phyloP scores from a whole-genome alignment of 495 filamentous ascomycete species.

The Talaromyces stipitatus region DNA sequence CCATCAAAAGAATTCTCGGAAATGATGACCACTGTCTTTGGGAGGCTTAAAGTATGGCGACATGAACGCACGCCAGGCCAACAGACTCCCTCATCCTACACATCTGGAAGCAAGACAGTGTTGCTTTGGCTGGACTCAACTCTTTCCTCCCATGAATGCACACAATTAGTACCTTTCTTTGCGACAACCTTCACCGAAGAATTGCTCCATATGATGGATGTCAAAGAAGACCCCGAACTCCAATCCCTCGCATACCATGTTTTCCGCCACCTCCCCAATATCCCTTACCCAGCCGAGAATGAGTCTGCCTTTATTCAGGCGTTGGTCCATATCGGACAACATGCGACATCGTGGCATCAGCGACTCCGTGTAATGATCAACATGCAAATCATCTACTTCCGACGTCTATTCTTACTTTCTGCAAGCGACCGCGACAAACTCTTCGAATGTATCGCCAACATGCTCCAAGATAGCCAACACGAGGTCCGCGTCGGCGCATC shows the following conservation, averaged over 20 bases:
- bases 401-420: slow-evolving; percentile 89
- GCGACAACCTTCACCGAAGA: slow-evolving; percentile 81
- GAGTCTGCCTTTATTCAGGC: slow-evolving; percentile 75
- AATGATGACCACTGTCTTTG: slow-evolving; percentile 71
- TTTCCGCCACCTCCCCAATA: slow-evolving; percentile 93
- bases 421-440: slow-evolving; percentile 65
- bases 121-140: slow-evolving; percentile 91
- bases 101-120: slow-evolving; percentile 91
- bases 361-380: slow-evolving; percentile 95
- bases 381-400: slow-evolving; percentile 99
- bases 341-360: slow-evolving; percentile 90
- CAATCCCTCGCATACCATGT: slow-evolving; percentile 94
- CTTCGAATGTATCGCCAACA: slow-evolving; percentile 83
- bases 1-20: slow-evolving; percentile 65
- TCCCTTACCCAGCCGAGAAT: slow-evolving; percentile 82
- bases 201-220: slow-evolving; percentile 98
- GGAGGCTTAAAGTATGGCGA: slow-evolving; percentile 78
- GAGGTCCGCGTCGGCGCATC: slow-evolving; percentile 92
- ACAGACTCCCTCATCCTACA: slow-evolving; percentile 90
- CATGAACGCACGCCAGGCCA: slow-evolving; percentile 77
- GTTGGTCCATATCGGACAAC: slow-evolving; percentile 82
- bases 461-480: slow-evolving; percentile 86
- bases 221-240: slow-evolving; percentile 96
- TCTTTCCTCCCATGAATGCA: slow-evolving; percentile 87
- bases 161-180: slow-evolving; percentile 84